Conservation (phyloP, 2,329 filamentous ascomycete species). For the Cylindrodendrum hubeiense region DNA sequence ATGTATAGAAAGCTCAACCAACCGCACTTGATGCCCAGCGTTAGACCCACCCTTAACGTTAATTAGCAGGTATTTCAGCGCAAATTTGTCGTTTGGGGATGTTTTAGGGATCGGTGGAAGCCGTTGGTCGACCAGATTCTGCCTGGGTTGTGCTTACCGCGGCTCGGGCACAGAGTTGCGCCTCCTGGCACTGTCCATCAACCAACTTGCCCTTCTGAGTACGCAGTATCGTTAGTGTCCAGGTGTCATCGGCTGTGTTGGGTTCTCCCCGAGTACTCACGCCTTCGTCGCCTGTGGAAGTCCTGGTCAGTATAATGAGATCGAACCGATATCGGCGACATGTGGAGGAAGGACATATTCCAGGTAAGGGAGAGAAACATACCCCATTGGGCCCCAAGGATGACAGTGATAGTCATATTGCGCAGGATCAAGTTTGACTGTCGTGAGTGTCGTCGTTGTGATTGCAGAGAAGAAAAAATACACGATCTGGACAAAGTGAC, state of each 20-base stretch:
- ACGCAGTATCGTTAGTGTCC: constrained; percentile 33
- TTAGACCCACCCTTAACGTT: constrained; percentile 44
- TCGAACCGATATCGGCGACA: constrained; percentile 37
- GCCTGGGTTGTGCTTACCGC: constrained; percentile 43
- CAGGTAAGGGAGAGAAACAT: constrained; percentile 38
- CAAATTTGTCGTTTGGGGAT: constrained; percentile 30
- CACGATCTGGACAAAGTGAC: constrained; percentile 16
- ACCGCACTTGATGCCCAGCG: constrained; percentile 34
- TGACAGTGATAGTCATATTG: constrained; percentile 47
- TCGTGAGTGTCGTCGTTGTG: constrained; percentile 20
- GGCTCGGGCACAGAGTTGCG: constrained; percentile 50
- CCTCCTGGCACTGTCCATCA: constrained; percentile 49
- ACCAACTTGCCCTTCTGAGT: constrained; percentile 53
- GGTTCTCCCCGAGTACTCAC: constrained; percentile 35
- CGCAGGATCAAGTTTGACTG: constrained; percentile 14
- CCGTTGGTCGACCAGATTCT: constrained; percentile 27
- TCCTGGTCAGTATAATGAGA: constrained; percentile 38
- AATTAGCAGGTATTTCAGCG: constrained; percentile 37
- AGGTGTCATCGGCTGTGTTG: constrained; percentile 29
- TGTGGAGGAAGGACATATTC: constrained; percentile 26
- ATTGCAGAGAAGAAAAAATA: constrained; percentile 27
- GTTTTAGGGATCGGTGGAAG: constrained; percentile 26
- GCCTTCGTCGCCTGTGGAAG: constrained; percentile 50
- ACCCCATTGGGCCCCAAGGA: constrained; percentile 56
- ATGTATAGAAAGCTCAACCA: constrained; percentile 13